These are phyloP conservation scores for Carpinus fangiana DNA, from an alignment of 306 rosid species.

Conservation along the genomic window DNA sequence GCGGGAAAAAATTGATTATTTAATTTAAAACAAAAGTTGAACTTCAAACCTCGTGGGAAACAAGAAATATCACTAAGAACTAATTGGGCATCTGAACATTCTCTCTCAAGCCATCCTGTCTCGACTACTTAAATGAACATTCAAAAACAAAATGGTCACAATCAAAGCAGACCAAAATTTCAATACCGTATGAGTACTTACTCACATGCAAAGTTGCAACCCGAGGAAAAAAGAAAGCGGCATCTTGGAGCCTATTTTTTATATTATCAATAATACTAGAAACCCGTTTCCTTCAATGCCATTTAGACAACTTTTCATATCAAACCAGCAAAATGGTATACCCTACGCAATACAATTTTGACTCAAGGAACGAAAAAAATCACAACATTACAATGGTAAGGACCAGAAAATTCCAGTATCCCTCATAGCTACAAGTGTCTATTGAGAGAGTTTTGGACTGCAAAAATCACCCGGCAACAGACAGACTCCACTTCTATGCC, in stretches of 20 bases:
- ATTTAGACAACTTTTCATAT: slow-evolving; percentile 23
- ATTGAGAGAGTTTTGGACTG: slow-evolving; percentile 37
- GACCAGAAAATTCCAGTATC: slow-evolving; percentile 28
- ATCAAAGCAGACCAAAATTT: not conserved
- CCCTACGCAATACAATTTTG: slow-evolving; percentile 2
- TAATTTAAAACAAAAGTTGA: too few relatives aligned
- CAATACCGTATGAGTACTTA: not conserved
- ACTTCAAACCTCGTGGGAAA: slow-evolving; percentile 24
- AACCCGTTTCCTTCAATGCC: slow-evolving; percentile 15
- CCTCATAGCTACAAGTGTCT: slow-evolving; percentile 25
- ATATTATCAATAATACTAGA: not conserved
- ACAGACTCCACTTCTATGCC: slow-evolving; percentile 35
- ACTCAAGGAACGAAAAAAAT: slow-evolving; percentile 1
- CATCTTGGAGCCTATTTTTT: not conserved
- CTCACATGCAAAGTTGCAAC: not conserved
- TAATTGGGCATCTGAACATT: too few relatives aligned
- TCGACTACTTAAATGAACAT: too few relatives aligned
- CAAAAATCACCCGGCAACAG: slow-evolving; percentile 39
- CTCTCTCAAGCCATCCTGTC: too few relatives aligned
- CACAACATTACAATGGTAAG: slow-evolving; percentile 30
- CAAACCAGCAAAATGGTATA: slow-evolving; percentile 22
- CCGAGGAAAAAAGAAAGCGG: not conserved
- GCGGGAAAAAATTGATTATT: not conserved
- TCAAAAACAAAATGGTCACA: not conserved
- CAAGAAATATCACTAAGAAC: not conserved